Base-by-base conservation (phyloP, 345 rosid species). In the Carallia brachiata region DNA sequence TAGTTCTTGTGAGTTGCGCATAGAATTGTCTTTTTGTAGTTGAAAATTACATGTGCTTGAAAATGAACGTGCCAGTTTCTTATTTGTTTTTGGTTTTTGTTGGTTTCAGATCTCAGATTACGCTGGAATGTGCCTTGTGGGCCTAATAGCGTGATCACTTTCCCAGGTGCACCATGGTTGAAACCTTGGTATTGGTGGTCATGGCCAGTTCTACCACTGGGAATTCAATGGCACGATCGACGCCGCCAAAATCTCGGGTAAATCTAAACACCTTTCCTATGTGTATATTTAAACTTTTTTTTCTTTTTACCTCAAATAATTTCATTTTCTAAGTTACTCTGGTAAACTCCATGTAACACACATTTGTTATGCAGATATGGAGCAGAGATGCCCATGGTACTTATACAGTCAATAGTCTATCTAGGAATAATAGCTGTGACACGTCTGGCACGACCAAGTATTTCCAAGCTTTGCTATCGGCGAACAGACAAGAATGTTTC, bases 101-200 rank as follows among this genome's bases (percentile, higher is more conserved):
- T 65, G 48, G 17, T 36, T 70, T 10, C 79, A 95, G 99, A 95
- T 82, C 91, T 95, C 59, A 86, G 75, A 65, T 90, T 95, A 13
- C 81, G 85, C 30, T 95, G 99, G 99, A 92, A 79, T 52, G 86
- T 95, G 65, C 98, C 99, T 6, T 95, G 99, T 30, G 97, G 98
- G 60, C 96, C 96, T 10, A 92, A 90, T 73, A 95, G 94, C 56
- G 97, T 92, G 69, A 89, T 95, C 61, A 95, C 99, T 23, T 95
- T 89, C 79, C 99, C 99, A 1, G 86, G 99, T 79, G 99, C 97
- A 6, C 75, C 87, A 34, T 95, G 96, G 96, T 71, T 92, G 85
- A 95, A 95, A 73, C 99, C 99, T 66, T 95, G 99, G 98, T 95
- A 95, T 60, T 95, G 98, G 99, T 95, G 99, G 98, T 87, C 99